A percentile compares a stretch with the other conserved stretches of the same genome.
Conservation (phyloP, 225 moss, liverwort and hornwort genomes). For the Neckera pumila region DNA sequence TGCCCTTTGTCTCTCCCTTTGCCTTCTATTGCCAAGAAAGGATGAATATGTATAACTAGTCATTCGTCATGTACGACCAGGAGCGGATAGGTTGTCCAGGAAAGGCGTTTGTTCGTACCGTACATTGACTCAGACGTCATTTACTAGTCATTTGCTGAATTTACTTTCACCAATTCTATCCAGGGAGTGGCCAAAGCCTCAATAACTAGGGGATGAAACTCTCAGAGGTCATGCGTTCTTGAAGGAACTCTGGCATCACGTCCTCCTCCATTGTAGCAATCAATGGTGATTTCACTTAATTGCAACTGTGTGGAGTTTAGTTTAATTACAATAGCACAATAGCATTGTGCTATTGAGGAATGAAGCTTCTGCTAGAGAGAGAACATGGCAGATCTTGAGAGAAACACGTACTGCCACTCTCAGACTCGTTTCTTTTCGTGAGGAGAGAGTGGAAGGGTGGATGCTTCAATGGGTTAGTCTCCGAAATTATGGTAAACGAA, state of each 20-base stretch:
- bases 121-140: neutral
- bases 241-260: neutral
- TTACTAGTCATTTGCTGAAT: neutral
- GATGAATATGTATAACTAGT: neutral
- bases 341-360: neutral
- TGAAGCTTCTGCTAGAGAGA: neutral
- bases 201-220: neutral
- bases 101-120: neutral
- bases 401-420: neutral
- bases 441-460: neutral
- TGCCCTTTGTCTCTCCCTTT: neutral
- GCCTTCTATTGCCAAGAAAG: neutral
- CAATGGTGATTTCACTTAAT: neutral
- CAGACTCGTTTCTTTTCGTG: neutral
- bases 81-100: neutral
- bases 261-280: neutral
- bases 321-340: neutral
- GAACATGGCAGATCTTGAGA: neutral
- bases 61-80: neutral
- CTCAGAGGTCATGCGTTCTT: neutral
- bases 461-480: neutral
- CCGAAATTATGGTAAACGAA: neutral
- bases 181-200: neutral
- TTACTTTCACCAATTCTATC: neutral
- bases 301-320: neutral